Evolutionary conservation across 1,139 yeast genomes (phyloP).

Genomic region (Hanseniaspora uvarum): DNA sequence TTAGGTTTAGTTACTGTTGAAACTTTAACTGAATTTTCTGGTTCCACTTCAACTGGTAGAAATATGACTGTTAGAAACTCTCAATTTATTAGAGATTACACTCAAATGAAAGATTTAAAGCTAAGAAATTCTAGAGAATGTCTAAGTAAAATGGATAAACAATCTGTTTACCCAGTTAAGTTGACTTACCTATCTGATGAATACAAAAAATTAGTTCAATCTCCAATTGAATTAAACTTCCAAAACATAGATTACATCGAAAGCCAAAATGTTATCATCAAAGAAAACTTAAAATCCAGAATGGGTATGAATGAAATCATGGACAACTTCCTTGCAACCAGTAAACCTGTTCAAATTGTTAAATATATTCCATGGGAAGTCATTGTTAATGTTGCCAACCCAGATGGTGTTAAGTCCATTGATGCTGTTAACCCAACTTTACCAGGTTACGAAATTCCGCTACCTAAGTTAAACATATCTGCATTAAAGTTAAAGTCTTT

Average conservation of each 20-base stretch:
- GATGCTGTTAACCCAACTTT: conserved; percentile 57
- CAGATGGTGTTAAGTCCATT: conserved; percentile 54
- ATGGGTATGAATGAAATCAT: conserved; percentile 74
- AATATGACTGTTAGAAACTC: conserved; percentile 56
- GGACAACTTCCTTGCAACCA: conserved; percentile 69
- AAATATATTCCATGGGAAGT: conserved; percentile 60
- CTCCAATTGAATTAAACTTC: conserved; percentile 29
- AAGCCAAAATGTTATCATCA: conserved; percentile 34
- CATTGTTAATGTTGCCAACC: conserved; percentile 50
- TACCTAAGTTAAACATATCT: conserved; percentile 60
- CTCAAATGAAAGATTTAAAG: conserved; percentile 65
- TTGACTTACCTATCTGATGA: conserved; percentile 51
- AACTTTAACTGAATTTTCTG: conserved; percentile 52
- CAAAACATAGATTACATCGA: conserved; percentile 24
- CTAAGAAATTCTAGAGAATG: conserved; percentile 65
- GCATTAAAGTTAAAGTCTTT: conserved; percentile 54
- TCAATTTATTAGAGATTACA: conserved; percentile 74
- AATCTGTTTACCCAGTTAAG: conserved; percentile 88
- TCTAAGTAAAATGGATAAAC: conserved; percentile 59
- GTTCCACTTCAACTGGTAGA: conserved; percentile 45
- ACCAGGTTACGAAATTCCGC: conserved; percentile 64
- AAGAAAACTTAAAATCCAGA: conserved; percentile 46
- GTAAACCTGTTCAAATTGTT: conserved; percentile 62
- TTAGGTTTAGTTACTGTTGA: conserved; percentile 61
- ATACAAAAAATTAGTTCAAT: conserved; percentile 41